phyloP scores from a whole-genome alignment of 371 early-diverging fungal genomes.

The Amoeboaphelidium protococcarum region DNA sequence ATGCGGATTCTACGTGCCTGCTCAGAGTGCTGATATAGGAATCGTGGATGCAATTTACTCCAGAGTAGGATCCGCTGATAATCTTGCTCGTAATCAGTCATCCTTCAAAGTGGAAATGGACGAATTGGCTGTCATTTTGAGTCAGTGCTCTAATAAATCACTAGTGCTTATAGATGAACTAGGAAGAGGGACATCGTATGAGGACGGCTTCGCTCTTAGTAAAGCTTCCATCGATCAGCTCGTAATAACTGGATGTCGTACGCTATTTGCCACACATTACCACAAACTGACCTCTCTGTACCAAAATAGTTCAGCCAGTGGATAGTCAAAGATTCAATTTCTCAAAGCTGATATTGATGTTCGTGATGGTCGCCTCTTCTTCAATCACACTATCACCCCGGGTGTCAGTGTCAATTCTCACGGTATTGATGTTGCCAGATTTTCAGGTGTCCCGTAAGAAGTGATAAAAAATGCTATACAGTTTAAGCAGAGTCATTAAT shows the following conservation, averaged over 20 bases:
- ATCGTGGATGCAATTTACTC: slow-evolving; percentile 70
- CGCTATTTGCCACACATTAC: background rate
- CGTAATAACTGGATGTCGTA: background rate
- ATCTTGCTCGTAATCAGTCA: slow-evolving; percentile 5
- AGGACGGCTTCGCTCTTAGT: slow-evolving; percentile 14
- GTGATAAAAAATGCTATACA: no score
- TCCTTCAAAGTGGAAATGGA: slow-evolving; percentile 20
- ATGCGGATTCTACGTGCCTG: slow-evolving; percentile 79
- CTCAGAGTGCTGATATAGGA: slow-evolving; percentile 44
- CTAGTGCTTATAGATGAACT: slow-evolving; percentile 18
- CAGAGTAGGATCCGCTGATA: slow-evolving; percentile 21
- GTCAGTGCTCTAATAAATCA: slow-evolving; percentile 6
- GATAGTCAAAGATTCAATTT: no score
- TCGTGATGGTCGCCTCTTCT: no score
- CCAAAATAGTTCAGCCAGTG: no score
- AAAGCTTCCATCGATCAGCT: slow-evolving; percentile 8
- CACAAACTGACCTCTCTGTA: no score
- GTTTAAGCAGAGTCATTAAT: no score
- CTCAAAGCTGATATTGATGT: no score
- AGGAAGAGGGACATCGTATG: slow-evolving; percentile 16
- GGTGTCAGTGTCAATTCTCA: no score
- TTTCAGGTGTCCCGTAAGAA: no score
- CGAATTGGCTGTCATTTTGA: slow-evolving; percentile 11
- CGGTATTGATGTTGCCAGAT: no score
- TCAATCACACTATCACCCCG: no score